phyloP scores from a whole-genome alignment of 2,329 filamentous ascomycete genomes.

The Pseudocercospora vitis region DNA sequence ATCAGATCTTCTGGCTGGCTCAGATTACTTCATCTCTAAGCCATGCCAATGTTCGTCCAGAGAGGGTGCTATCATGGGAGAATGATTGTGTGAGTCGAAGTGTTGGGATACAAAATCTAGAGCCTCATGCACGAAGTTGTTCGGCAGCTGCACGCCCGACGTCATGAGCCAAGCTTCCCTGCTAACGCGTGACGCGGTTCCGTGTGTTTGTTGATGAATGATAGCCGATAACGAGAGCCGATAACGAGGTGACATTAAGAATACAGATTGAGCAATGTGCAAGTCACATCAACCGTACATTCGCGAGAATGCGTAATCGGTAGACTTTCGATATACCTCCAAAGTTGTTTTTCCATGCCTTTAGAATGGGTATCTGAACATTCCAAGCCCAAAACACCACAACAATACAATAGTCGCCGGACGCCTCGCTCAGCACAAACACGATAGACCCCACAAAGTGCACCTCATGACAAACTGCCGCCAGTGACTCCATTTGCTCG shows the following conservation, averaged over 20 bases:
- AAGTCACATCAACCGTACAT: too few species aligned
- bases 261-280: neutral
- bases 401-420: conserved; percentile 23
- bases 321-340: neutral
- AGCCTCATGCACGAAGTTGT: conserved; percentile 1
- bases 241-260: neutral
- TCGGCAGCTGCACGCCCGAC: neutral
- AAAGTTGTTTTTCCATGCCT: neutral
- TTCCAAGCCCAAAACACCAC: neutral
- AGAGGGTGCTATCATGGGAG: neutral
- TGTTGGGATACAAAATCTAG: neutral
- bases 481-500: neutral
- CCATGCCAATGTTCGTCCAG: neutral
- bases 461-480: too few species aligned
- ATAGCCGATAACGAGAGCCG: neutral
- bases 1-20: neutral
- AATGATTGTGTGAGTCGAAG: neutral
- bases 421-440: conserved; percentile 29
- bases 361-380: conserved; percentile 17
- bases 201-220: neutral
- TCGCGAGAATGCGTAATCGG: too few species aligned
- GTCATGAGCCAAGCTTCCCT: conserved; percentile 2
- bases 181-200: neutral
- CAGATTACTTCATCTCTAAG: conserved; percentile 7
- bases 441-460: too few species aligned